Evolutionary conservation across 2,329 filamentous ascomycete species (phyloP).

Genomic region (Ceratocystis ficicola): DNA sequence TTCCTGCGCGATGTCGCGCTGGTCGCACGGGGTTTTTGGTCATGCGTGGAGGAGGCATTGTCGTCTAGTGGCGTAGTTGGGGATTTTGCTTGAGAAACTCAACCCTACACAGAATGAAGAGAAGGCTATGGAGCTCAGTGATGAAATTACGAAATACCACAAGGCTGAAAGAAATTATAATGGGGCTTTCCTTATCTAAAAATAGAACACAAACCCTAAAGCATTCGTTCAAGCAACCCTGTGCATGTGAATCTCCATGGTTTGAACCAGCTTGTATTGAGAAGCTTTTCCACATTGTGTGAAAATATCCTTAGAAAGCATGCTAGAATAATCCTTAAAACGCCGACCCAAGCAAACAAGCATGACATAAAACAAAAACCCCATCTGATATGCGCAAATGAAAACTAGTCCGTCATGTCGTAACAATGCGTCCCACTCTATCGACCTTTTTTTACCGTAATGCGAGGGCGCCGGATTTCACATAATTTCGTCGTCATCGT

Average conservation of each 20-base stretch:
- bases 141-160: neutral
- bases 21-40: conserved; percentile 79
- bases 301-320: conserved; percentile 3
- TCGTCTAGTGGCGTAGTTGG: neutral
- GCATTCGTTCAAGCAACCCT: too few relatives aligned
- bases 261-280: conserved; percentile 5
- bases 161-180: conserved; percentile 19
- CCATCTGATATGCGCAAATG: neutral
- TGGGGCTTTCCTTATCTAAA: neutral
- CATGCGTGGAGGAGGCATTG: conserved; percentile 69
- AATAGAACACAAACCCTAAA: neutral
- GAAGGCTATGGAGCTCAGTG: neutral
- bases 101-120: too few relatives aligned
- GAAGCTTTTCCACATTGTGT: neutral
- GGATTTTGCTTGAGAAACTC: neutral
- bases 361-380: conserved; percentile 3
- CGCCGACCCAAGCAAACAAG: conserved; percentile 13
- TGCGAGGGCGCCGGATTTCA: neutral
- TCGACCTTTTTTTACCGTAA: neutral
- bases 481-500: conserved; percentile 17
- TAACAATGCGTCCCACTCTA: conserved; percentile 1
- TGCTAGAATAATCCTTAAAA: conserved; percentile 14
- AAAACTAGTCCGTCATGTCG: conserved; percentile 9
- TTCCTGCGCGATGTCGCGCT: conserved; percentile 75
- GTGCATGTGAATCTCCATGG: neutral